These are phyloP conservation scores for Fusarium sp. DNA, from an alignment of 2,329 filamentous ascomycete genomes.

Conservation along the genomic window DNA sequence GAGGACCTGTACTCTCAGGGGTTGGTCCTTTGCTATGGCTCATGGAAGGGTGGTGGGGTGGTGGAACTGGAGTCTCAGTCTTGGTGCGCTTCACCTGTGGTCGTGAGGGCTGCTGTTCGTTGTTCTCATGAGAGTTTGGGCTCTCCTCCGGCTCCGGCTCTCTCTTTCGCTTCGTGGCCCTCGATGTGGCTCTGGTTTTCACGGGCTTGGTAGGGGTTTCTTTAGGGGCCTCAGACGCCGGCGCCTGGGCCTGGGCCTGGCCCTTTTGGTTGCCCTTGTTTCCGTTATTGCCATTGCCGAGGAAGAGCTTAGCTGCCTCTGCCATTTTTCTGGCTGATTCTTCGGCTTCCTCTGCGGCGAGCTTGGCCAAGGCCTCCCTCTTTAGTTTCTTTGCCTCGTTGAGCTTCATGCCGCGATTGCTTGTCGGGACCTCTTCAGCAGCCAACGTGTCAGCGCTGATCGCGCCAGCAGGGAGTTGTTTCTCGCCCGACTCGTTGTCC, in stretches of 20 bases:
- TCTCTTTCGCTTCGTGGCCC: constrained; percentile 60
- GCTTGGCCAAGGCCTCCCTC: constrained; percentile 71
- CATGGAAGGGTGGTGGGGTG: constrained; percentile 53
- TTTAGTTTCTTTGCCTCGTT: constrained; percentile 84
- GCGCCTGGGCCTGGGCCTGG: constrained; percentile 4
- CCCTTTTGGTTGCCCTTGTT: constrained; percentile 40
- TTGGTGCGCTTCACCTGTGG: constrained; percentile 65
- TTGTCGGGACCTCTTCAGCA: constrained; percentile 71
- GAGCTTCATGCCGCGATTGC: constrained; percentile 81
- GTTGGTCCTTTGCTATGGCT: constrained; percentile 45
- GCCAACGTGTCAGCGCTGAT: constrained; percentile 68
- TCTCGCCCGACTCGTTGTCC: constrained; percentile 63
- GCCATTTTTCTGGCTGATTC: constrained; percentile 66
- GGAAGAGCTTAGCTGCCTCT: constrained; percentile 60
- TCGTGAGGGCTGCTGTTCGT: constrained; percentile 47
- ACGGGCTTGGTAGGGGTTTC: constrained; percentile 35
- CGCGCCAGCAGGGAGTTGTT: constrained; percentile 69
- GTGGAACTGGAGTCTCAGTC: constrained; percentile 68
- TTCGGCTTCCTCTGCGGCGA: constrained; percentile 72
- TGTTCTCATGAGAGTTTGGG: constrained; percentile 46
- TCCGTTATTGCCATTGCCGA: constrained; percentile 48
- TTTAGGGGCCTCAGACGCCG: constrained; percentile 43
- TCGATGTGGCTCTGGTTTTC: constrained; percentile 48
- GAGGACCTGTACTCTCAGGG: constrained; percentile 35
- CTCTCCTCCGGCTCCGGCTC: constrained; percentile 50